Evolutionary conservation across 768 basidiomycete genomes (phyloP), one percentile per base, ranked within the genome.

Genomic region (Gyrodon lividus): DNA sequence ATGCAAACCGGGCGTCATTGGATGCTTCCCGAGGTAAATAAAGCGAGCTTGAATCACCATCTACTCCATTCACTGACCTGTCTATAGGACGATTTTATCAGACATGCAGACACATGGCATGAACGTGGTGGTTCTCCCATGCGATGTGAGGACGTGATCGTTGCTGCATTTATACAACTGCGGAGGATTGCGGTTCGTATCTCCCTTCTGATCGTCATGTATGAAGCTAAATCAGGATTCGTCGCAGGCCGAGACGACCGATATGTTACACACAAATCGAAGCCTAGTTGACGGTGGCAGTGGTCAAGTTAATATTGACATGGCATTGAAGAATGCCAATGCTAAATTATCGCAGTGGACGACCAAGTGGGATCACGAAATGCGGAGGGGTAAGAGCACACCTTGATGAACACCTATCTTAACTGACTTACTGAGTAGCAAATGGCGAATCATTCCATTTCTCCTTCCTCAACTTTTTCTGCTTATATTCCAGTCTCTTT

Each of bases 1-100:
- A 91, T 87, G 68, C 90, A 92, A 68, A 92, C 90, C 2, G 91
- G 90, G 43, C 77, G 87, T 38, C 83, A 82, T 53, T 92, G 89
- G 89, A 92, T 92, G 91, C 77, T 93, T 17, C 88, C 87, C 8
- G 90, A 92, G 72, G 77, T 77, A 56, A 31, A 19, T 55, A 44
- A 20, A 17, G 20, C 41, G 40, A 43, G 40, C 13, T 52, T 23
- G 48, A 14, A 40, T 35, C 17, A 47, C n/a, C 22, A 5, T 48
- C 51, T 52, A 43, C n/a, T 31, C 14, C 17, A 52, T 54, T 62
- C 46, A 62, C 38, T 6, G 42, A 14, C 37, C 49, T 49, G 44
- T 5, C 9, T 42, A 28, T 51, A 77, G 73, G 87, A 89, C 62
- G 88, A 91, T 48, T 76, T 91, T 51, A 79, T 92, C 52, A 77